Percentiles rank a stretch among this genome's conserved stretches.
These are phyloP conservation scores for Suhomyces pyralidae DNA, from an alignment of 805 yeast genomes.

Conservation along the genomic window DNA sequence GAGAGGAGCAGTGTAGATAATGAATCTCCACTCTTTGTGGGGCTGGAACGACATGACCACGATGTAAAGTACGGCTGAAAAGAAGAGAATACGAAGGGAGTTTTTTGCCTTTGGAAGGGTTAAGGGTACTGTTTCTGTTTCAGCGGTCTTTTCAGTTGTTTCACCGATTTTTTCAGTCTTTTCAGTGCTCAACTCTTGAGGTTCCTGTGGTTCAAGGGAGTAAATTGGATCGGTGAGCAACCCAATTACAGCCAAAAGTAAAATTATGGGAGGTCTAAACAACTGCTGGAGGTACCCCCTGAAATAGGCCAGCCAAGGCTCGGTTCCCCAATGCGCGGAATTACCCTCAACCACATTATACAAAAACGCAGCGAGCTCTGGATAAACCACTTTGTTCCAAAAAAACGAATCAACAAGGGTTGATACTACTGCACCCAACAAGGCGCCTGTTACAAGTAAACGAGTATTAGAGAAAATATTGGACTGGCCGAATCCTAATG, in stretches of 20 bases:
- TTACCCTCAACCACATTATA: conserved; percentile 79
- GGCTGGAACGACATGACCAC: conserved; percentile 72
- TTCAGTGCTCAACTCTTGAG: no score
- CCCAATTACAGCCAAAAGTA: conserved; percentile 34
- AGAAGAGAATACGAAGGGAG: conserved; percentile 44
- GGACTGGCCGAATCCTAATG: conserved; percentile 46
- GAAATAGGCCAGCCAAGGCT: conserved; percentile 71
- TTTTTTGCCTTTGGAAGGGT: conserved; percentile 23
- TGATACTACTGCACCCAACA: conserved; percentile 49
- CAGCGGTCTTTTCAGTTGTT: background rate
- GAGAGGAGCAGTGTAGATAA: conserved; percentile 71
- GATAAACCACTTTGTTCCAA: conserved; percentile 63
- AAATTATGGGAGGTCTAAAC: conserved; percentile 46
- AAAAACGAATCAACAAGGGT: conserved; percentile 65
- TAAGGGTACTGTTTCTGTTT: no score
- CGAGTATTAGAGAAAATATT: conserved; percentile 35
- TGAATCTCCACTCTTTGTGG: conserved; percentile 94
- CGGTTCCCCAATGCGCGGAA: conserved; percentile 78
- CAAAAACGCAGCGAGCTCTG: conserved; percentile 70
- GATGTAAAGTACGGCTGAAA: conserved; percentile 56
- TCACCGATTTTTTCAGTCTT: no score
- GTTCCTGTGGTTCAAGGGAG: no score
- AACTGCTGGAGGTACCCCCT: conserved; percentile 40
- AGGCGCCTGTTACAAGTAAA: conserved; percentile 47
- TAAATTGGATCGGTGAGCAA: conserved; percentile 45